Conservation (phyloP, 306 rosid species). For the Pachyrhizus erosus region DNA sequence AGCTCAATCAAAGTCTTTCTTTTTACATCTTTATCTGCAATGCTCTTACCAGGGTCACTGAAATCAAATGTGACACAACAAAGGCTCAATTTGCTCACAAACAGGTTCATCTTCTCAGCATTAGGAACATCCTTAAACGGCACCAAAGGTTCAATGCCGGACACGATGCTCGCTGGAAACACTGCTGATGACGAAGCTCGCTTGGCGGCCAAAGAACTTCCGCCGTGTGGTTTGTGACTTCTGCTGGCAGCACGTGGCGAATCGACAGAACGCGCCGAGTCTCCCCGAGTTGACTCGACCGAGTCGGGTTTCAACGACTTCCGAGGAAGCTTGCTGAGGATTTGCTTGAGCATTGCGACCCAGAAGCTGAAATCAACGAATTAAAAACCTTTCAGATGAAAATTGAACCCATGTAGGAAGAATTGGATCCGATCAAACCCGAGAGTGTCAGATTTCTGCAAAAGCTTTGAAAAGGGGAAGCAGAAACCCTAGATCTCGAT, state of each 20-base stretch:
- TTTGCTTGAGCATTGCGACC: constrained; percentile 79
- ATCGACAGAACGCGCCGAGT: constrained; percentile 37
- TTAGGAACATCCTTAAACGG: constrained; percentile 57
- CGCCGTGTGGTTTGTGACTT: constrained; percentile 50
- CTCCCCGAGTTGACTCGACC: constrained; percentile 46
- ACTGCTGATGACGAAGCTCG: constrained; percentile 78
- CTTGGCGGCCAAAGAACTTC: constrained; percentile 50
- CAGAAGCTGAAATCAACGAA: constrained; percentile 38
- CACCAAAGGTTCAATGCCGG: constrained; percentile 58
- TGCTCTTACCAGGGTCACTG: constrained; percentile 48
- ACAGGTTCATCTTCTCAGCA: constrained; percentile 54
- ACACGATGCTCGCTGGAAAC: constrained; percentile 53
- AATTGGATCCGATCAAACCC: constrained; percentile 22
- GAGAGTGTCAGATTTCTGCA: background rate
- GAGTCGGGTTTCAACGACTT: constrained; percentile 66
- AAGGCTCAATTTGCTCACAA: constrained; percentile 59
- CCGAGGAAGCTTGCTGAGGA: constrained; percentile 77
- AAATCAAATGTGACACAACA: constrained; percentile 58
- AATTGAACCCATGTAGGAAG: constrained; percentile 51
- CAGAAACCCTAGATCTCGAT: constrained; percentile 61
- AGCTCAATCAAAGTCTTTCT: constrained; percentile 54
- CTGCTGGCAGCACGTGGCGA: constrained; percentile 50
- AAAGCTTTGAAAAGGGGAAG: background rate
- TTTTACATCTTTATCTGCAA: constrained; percentile 51
- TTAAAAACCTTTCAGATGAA: constrained; percentile 33